Percentiles rank a stretch among this genome's conserved stretches.
Evolutionary conservation across 2,329 filamentous ascomycete genomes (phyloP).

Genomic region (Beauveria asiatica): DNA sequence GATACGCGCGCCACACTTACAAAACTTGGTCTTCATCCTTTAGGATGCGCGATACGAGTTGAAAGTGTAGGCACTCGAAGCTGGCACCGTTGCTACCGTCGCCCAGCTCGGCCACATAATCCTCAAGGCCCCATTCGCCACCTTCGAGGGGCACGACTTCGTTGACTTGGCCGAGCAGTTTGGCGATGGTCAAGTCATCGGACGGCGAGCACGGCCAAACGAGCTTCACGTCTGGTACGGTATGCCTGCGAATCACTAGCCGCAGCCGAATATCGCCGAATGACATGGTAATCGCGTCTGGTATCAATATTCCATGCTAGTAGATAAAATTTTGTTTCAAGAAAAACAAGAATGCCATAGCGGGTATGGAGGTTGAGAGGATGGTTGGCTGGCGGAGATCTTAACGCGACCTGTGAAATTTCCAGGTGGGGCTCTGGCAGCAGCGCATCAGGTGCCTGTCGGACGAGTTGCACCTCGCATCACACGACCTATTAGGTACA

Average conservation of each 20-base stretch:
- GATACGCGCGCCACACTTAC: constrained; percentile 39
- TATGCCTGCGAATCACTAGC: constrained; percentile 63
- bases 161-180: constrained; percentile 71
- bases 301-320: neutral
- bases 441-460: constrained; percentile 1
- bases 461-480: neutral
- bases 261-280: constrained; percentile 55
- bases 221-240: constrained; percentile 61
- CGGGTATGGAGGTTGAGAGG: neutral
- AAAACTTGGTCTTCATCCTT: constrained; percentile 78
- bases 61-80: constrained; percentile 86
- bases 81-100: constrained; percentile 40
- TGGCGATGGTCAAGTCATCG: constrained; percentile 60
- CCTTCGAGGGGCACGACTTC: constrained; percentile 74
- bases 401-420: constrained; percentile 8
- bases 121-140: constrained; percentile 75
- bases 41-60: constrained; percentile 58
- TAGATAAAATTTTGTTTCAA: neutral
- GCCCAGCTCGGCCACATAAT: constrained; percentile 74
- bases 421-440: constrained; percentile 5
- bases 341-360: neutral
- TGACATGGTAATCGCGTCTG: constrained; percentile 18
- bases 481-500: neutral
- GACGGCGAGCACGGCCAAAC: constrained; percentile 57
- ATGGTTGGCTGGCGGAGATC: neutral